Evolutionary conservation across 768 basidiomycete genomes (phyloP).

Genomic region (Boletellus ananas): DNA sequence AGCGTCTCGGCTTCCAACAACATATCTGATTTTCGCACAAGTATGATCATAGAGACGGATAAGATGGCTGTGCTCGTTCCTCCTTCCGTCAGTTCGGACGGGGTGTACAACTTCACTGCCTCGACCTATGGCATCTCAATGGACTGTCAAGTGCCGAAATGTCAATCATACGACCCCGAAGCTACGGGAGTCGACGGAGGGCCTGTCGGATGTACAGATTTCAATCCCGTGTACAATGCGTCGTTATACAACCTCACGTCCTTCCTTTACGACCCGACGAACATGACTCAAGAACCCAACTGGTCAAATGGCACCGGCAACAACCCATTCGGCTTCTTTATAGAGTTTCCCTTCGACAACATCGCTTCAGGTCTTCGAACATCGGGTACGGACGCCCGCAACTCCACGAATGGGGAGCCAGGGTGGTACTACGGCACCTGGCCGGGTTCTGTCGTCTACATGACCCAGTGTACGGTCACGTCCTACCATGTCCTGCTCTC

Average conservation of each 20-base stretch:
- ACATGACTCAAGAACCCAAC: background rate
- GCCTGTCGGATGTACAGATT: background rate
- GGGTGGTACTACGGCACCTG: background rate
- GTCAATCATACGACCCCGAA: background rate
- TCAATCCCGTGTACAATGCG: constrained; percentile 1
- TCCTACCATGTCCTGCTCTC: background rate
- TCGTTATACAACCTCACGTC: constrained; percentile 1
- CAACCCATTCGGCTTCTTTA: constrained; percentile 2
- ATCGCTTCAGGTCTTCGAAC: background rate
- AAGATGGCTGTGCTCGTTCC: background rate
- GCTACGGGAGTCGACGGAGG: background rate
- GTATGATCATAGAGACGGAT: background rate
- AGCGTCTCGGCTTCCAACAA: background rate
- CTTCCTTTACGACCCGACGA: constrained; percentile 3
- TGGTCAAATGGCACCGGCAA: background rate
- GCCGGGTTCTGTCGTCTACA: background rate
- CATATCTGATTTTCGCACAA: background rate
- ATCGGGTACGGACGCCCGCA: background rate
- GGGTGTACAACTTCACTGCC: background rate
- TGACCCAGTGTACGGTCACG: constrained; percentile 1
- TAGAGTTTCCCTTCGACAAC: constrained; percentile 1
- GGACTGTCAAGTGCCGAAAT: background rate
- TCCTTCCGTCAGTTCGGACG: background rate
- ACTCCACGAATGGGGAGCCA: background rate
- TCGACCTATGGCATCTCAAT: constrained; percentile 1